Evolutionary conservation across 345 rosid genomes (phyloP).

Genomic region (Kernera saxatilis): DNA sequence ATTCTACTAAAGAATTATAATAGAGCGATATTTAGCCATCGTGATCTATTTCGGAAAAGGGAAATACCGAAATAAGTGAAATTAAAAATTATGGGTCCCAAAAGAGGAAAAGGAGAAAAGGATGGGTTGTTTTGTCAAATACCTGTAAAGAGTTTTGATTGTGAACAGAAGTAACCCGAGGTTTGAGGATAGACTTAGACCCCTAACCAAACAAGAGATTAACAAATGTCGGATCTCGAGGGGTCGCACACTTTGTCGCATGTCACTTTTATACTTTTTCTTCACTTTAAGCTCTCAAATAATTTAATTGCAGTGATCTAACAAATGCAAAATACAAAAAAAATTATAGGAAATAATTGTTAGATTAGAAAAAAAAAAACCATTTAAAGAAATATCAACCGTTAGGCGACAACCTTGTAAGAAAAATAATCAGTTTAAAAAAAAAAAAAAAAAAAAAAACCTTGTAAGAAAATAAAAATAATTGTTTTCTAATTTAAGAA

Average conservation of each 20-base stretch:
- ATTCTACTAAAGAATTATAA: too few relatives aligned
- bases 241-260: constrained; percentile 26
- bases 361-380: too few relatives aligned
- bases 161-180: neutral
- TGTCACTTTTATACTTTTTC: constrained; percentile 15
- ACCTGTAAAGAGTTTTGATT: neutral
- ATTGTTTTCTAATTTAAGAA: neutral
- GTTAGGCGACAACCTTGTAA: too few relatives aligned
- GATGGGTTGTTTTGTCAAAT: constrained; percentile 23
- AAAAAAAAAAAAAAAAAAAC: too few relatives aligned
- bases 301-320: neutral
- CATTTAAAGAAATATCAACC: neutral
- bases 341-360: too few relatives aligned
- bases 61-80: neutral
- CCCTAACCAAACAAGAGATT: constrained; percentile 14
- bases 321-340: neutral
- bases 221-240: constrained; percentile 30
- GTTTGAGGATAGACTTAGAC: neutral
- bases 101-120: constrained; percentile 8
- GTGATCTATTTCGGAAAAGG: neutral
- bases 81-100: constrained; percentile 6
- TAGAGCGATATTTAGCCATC: neutral
- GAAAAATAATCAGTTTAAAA: too few relatives aligned
- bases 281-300: constrained; percentile 8
- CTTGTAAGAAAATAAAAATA: neutral